Conservation (phyloP, 352 stramenopile species). For the Phytopythium vexans region DNA sequence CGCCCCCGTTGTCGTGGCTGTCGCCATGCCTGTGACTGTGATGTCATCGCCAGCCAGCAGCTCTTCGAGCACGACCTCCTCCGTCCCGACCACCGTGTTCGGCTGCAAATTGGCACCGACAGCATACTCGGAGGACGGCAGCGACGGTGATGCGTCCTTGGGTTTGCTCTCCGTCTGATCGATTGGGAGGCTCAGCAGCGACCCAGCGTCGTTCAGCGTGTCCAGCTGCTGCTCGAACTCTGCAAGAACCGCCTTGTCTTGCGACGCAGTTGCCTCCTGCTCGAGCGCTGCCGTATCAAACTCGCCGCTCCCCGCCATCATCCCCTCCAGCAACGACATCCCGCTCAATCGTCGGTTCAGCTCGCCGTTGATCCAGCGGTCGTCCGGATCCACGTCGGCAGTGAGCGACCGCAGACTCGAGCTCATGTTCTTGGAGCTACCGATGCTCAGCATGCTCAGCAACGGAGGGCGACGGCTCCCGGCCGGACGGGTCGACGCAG, state of each 20-base stretch:
- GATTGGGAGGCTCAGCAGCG: conserved; percentile 26
- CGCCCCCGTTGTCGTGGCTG: conserved; percentile 1
- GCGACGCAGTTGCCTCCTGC: conserved; percentile 1
- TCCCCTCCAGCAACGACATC: conserved; percentile 36
- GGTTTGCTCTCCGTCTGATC: conserved; percentile 16
- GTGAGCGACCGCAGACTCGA: conserved; percentile 51
- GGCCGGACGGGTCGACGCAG: conserved; percentile 3
- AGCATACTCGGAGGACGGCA: not conserved
- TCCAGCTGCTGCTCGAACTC: conserved; percentile 25
- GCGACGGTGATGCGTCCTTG: not conserved
- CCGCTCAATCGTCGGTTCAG: conserved; percentile 47
- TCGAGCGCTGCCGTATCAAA: conserved; percentile 28
- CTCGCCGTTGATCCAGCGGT: conserved; percentile 43
- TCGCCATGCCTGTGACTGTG: conserved; percentile 16
- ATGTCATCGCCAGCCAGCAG: conserved; percentile 39
- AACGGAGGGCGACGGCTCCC: conserved; percentile 19
- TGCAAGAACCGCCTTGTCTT: conserved; percentile 1
- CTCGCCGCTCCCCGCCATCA: conserved; percentile 20
- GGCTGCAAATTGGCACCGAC: not conserved
- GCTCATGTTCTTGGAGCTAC: conserved; percentile 36
- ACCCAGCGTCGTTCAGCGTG: conserved; percentile 33
- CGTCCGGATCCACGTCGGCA: conserved; percentile 42
- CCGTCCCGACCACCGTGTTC: not conserved
- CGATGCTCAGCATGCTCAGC: conserved; percentile 54
- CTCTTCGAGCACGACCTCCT: conserved; percentile 27